A percentile compares a stretch with the other conserved stretches of the same genome.
Evolutionary conservation across 306 rosid genomes (phyloP).

Genomic region (Vigna unguiculata): DNA sequence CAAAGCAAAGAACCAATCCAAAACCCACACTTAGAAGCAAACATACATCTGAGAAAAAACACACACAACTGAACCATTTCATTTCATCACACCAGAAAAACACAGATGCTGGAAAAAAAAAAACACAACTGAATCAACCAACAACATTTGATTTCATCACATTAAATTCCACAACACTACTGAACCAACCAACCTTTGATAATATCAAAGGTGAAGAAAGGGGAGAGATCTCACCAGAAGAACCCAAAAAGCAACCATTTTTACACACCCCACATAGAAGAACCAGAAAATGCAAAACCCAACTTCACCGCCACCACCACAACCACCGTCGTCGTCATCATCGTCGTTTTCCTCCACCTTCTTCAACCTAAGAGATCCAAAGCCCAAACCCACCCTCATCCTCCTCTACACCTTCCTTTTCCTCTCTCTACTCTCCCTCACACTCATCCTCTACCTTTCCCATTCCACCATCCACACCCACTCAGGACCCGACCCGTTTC

Average conservation of each 20-base stretch:
- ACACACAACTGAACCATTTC: too few species aligned
- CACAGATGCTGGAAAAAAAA: too few species aligned
- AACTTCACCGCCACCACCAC: background rate
- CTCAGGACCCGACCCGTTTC: conserved; percentile 68
- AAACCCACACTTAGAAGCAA: background rate
- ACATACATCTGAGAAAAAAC: too few species aligned
- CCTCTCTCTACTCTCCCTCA: conserved; percentile 60
- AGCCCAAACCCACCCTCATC: conserved; percentile 55
- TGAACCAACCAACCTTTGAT: too few species aligned
- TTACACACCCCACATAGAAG: background rate
- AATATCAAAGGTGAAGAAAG: too few species aligned
- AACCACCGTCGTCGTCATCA: background rate
- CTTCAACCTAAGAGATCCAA: background rate
- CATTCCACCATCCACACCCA: conserved; percentile 26
- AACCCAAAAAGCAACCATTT: background rate
- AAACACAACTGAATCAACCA: too few species aligned
- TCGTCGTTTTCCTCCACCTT: background rate
- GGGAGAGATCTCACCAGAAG: background rate
- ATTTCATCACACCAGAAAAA: too few species aligned
- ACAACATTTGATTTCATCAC: too few species aligned
- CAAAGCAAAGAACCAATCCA: background rate
- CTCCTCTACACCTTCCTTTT: conserved; percentile 60
- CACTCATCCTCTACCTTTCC: conserved; percentile 45
- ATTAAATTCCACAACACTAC: too few species aligned
- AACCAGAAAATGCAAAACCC: background rate